These are phyloP conservation scores for Tuber umbilicatum DNA, from an alignment of 495 filamentous ascomycete genomes.

Conservation along the genomic window DNA sequence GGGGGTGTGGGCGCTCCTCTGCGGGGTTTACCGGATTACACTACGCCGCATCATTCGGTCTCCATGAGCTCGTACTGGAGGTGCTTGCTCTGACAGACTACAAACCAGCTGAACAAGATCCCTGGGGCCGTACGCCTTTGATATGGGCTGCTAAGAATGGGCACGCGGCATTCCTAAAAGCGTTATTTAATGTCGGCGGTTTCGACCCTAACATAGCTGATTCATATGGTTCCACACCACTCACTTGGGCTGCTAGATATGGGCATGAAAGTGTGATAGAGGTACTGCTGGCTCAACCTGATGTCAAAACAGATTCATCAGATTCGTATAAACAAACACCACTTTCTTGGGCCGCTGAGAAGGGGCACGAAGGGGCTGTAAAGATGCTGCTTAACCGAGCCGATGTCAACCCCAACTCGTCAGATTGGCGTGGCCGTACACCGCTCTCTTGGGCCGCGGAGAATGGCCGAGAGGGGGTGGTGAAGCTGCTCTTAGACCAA, in stretches of 20 bases:
- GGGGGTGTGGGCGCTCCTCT: not conserved
- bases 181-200: constrained; percentile 24
- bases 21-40: not conserved
- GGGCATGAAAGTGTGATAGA: constrained; percentile 30
- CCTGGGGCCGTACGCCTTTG: constrained; percentile 42
- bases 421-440: constrained; percentile 22
- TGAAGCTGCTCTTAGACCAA: constrained; percentile 24
- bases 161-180: constrained; percentile 37
- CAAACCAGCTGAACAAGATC: not conserved
- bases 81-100: not conserved
- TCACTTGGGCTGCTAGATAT: constrained; percentile 30
- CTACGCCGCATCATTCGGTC: not conserved
- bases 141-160: constrained; percentile 44
- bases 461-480: constrained; percentile 30
- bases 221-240: constrained; percentile 31
- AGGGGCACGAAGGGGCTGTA: constrained; percentile 20
- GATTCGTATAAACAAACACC: constrained; percentile 7
- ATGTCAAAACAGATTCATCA: constrained; percentile 12
- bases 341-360: constrained; percentile 24
- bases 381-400: constrained; percentile 4
- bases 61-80: not conserved
- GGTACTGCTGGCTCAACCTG: constrained; percentile 26
- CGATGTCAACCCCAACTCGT: constrained; percentile 17
- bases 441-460: constrained; percentile 22
- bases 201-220: constrained; percentile 28